phyloP scores from a whole-genome alignment of 441 rosid species.

The Manihot esculenta region DNA sequence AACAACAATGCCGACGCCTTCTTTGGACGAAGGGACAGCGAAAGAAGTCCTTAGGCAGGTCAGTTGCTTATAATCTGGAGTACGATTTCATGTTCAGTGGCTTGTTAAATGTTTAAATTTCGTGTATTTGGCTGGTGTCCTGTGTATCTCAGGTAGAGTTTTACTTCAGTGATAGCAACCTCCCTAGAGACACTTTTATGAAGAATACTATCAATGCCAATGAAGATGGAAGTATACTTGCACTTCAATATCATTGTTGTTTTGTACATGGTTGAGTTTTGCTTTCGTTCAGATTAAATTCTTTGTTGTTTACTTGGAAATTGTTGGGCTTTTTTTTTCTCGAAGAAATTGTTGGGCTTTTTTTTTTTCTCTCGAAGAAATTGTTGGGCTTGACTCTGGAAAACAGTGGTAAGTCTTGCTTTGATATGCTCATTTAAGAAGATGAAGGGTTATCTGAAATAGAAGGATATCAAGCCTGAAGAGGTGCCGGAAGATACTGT shows the following conservation, averaged over 20 bases:
- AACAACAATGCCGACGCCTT: conserved; percentile 58
- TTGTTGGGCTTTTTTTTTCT: no score
- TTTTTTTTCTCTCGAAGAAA: no score
- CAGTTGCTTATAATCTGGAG: not conserved
- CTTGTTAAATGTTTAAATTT: not conserved
- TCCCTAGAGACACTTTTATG: conserved; percentile 73
- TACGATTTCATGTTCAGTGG: not conserved
- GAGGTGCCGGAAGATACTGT: conserved; percentile 71
- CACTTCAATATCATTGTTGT: not conserved
- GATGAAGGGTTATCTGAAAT: conserved; percentile 73
- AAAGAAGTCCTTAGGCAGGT: conserved; percentile 89
- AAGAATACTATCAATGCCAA: conserved; percentile 54
- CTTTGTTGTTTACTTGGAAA: no score
- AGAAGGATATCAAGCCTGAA: conserved; percentile 59
- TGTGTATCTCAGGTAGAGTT: conserved; percentile 66
- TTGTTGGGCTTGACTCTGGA: conserved; percentile 36
- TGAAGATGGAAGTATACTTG: conserved; percentile 75
- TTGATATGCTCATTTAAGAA: conserved; percentile 88
- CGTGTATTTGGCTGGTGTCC: not conserved
- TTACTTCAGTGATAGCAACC: conserved; percentile 88
- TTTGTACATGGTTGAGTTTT: not conserved
- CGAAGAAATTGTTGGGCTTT: no score
- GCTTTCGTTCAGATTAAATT: not conserved
- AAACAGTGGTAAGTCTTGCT: conserved; percentile 72
- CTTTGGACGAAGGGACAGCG: conserved; percentile 59